Evolutionary conservation across 2,329 filamentous ascomycete species (phyloP).

Genomic region (Xylaria sp.): DNA sequence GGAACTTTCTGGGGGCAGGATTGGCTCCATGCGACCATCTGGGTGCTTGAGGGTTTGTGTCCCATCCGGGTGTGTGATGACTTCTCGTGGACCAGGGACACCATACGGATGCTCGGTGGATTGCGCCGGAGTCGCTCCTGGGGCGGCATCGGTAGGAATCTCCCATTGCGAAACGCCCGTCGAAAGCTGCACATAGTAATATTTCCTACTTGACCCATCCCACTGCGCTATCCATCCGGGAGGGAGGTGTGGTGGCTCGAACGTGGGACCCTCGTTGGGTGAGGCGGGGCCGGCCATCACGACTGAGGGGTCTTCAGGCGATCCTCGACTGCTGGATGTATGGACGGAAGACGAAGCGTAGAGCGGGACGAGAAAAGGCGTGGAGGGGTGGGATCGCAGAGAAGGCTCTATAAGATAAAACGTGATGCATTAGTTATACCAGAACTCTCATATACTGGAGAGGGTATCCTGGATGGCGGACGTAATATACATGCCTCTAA

Average conservation of each 20-base stretch:
- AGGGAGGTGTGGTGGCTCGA: conserved; percentile 68
- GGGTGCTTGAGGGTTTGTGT: conserved; percentile 69
- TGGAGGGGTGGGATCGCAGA: conserved; percentile 5
- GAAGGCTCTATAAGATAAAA: conserved; percentile 27
- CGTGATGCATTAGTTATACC: conserved; percentile 21
- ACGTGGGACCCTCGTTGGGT: conserved; percentile 69
- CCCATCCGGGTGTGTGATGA: conserved; percentile 72
- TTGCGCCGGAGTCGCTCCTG: conserved; percentile 68
- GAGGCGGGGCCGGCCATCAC: conserved; percentile 68
- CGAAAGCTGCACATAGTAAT: conserved; percentile 78
- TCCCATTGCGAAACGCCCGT: conserved; percentile 80
- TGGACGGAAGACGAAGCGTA: conserved; percentile 14
- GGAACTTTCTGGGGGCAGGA: conserved; percentile 61
- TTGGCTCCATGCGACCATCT: conserved; percentile 70
- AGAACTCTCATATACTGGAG: conserved; percentile 14
- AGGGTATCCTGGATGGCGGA: conserved; percentile 24
- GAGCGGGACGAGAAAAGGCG: conserved; percentile 6
- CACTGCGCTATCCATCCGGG: conserved; percentile 77
- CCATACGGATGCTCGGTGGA: conserved; percentile 71
- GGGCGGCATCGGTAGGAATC: conserved; percentile 72
- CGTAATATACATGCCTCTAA: conserved; percentile 32
- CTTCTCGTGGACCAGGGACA: conserved; percentile 60
- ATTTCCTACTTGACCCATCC: conserved; percentile 72
- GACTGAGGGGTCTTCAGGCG: conserved; percentile 41
- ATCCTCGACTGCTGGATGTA: conserved; percentile 18